phyloP scores from a whole-genome alignment of 208 protist genomes.

The Leishmania gerbilli region DNA sequence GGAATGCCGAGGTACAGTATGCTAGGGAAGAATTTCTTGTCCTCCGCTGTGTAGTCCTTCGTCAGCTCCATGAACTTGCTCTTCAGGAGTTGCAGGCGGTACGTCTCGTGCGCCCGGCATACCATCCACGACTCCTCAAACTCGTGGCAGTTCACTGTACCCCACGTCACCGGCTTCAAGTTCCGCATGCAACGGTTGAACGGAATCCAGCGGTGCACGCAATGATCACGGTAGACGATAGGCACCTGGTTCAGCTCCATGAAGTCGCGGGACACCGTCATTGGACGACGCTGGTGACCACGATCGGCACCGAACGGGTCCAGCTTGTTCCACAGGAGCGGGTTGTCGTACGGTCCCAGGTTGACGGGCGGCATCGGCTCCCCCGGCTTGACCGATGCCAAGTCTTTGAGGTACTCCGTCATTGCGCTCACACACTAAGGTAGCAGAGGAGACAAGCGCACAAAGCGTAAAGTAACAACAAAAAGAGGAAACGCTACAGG shows the following conservation, averaged over 20 bases:
- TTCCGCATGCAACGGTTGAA: conserved; percentile 85
- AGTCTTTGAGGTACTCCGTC: conserved; percentile 88
- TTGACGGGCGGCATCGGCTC: conserved; percentile 82
- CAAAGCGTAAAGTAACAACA: background rate
- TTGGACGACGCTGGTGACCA: conserved; percentile 87
- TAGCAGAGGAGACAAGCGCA: background rate
- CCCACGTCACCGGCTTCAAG: conserved; percentile 87
- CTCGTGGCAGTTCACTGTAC: conserved; percentile 88
- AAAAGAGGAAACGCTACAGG: background rate
- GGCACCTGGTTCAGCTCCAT: conserved; percentile 91
- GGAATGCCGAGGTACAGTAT: conserved; percentile 79
- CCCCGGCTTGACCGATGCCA: conserved; percentile 50
- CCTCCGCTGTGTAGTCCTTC: conserved; percentile 88
- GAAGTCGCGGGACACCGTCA: conserved; percentile 87
- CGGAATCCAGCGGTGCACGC: conserved; percentile 87
- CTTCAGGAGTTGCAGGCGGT: conserved; percentile 89
- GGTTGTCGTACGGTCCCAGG: conserved; percentile 91
- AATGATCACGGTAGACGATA: conserved; percentile 88
- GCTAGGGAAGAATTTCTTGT: conserved; percentile 92
- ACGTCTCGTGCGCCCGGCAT: conserved; percentile 86
- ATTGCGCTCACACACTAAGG: conserved; percentile 32
- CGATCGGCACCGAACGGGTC: conserved; percentile 92
- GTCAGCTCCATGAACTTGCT: conserved; percentile 91
- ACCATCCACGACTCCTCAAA: conserved; percentile 90
- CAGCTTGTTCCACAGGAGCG: conserved; percentile 90